phyloP scores from a whole-genome alignment of 805 yeast species.

The Kodamaea kakaduensis region DNA sequence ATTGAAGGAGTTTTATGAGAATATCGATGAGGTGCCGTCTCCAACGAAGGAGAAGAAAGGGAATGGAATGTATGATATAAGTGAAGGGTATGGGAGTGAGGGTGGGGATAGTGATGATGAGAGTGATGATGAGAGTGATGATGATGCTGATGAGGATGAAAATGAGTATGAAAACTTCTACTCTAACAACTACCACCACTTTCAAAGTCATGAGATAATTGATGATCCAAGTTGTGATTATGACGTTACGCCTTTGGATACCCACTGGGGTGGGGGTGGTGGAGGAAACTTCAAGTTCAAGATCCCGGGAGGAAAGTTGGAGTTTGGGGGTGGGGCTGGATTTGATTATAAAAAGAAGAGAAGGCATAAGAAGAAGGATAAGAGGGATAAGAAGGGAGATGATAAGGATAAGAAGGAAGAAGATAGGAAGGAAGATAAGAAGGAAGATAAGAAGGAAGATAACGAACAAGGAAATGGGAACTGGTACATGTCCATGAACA shows the following conservation, averaged over 20 bases:
- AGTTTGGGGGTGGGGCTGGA: slow-evolving; percentile 29
- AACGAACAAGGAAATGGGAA: background rate
- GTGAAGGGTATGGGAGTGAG: no score
- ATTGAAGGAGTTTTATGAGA: slow-evolving; percentile 5
- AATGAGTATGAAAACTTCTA: background rate
- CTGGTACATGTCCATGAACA: background rate
- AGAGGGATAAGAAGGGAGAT: slow-evolving; percentile 2
- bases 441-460: background rate
- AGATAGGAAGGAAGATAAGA: background rate
- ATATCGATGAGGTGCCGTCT: slow-evolving; percentile 7
- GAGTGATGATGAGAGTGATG: no score
- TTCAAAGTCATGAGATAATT: background rate
- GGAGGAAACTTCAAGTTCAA: slow-evolving; percentile 21
- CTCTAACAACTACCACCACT: no score
- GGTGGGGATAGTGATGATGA: background rate
- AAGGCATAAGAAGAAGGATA: no score
- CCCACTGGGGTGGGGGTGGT: slow-evolving; percentile 25
- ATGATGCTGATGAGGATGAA: background rate
- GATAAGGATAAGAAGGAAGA: slow-evolving; percentile 1
- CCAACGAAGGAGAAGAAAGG: background rate
- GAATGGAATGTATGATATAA: background rate
- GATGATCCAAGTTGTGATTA: slow-evolving; percentile 1
- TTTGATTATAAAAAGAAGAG: slow-evolving; percentile 16
- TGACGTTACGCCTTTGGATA: slow-evolving; percentile 6
- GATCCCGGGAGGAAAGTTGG: slow-evolving; percentile 21